phyloP scores from a whole-genome alignment of 2,329 filamentous ascomycete genomes.

The Penicillium sp. region DNA sequence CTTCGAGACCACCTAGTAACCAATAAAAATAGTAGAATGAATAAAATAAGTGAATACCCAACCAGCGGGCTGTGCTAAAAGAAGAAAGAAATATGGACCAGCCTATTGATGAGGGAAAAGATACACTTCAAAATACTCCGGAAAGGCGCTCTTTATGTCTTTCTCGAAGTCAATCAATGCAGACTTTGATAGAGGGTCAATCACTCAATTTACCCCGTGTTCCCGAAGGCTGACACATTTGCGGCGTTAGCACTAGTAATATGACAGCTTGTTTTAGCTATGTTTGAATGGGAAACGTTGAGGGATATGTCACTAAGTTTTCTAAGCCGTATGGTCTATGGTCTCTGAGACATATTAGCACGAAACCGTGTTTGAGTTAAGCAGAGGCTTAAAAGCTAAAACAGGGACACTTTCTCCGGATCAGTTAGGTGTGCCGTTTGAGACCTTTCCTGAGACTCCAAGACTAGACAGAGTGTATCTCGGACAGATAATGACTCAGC shows the following conservation, averaged over 20 bases:
- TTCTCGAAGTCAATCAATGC: neutral
- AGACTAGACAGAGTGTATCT: neutral
- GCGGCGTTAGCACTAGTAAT: neutral
- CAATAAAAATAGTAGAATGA: constrained; percentile 18
- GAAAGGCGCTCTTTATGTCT: constrained; percentile 10
- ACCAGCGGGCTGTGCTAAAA: constrained; percentile 52
- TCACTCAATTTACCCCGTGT: constrained; percentile 3
- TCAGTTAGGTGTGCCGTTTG: neutral
- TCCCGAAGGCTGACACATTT: constrained; percentile 10
- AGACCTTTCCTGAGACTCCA: neutral
- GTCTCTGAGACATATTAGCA: constrained; percentile 1
- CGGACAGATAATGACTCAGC: too few relatives aligned
- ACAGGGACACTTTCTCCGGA: neutral
- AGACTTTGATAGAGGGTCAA: neutral
- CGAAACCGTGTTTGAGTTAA: neutral
- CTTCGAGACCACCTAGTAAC: constrained; percentile 19
- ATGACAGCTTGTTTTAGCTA: neutral
- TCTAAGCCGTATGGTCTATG: neutral
- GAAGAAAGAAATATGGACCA: constrained; percentile 20
- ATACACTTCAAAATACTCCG: constrained; percentile 4
- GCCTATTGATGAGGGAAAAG: neutral
- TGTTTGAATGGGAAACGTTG: constrained; percentile 5
- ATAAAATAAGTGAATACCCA: constrained; percentile 50
- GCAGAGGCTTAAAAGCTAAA: constrained; percentile 5
- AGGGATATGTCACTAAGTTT: neutral